Conservation (phyloP, 345 rosid genomes). For the Abelmoschus esculentus region DNA sequence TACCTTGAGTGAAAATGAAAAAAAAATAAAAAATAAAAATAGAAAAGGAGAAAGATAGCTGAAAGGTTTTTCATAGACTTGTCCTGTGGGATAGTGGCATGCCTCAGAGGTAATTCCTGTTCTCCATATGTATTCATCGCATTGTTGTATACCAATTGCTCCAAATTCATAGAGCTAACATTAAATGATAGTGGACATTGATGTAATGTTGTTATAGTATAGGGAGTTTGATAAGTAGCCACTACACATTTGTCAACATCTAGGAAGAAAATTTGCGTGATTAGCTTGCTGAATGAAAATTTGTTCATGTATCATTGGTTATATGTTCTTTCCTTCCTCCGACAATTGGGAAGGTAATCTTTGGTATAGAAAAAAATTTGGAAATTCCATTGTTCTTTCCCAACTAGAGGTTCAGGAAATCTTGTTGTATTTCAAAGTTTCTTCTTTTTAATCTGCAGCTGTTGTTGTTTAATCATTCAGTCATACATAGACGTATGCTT, state of each 20-base stretch:
- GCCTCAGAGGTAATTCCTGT: conserved; percentile 26
- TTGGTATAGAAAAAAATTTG: conserved; percentile 12
- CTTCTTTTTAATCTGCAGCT: too few species aligned
- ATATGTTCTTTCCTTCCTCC: conserved; percentile 14
- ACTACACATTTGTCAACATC: not conserved
- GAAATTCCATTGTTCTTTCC: not conserved
- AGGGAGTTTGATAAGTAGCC: conserved; percentile 16
- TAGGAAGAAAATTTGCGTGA: not conserved
- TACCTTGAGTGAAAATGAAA: conserved; percentile 12
- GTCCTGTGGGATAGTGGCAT: conserved; percentile 15
- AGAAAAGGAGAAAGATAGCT: conserved; percentile 4
- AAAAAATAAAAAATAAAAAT: not conserved
- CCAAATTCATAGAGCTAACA: conserved; percentile 25
- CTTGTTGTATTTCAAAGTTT: not conserved
- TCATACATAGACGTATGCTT: not conserved
- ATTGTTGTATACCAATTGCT: conserved; percentile 14
- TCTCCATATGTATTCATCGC: conserved; percentile 17
- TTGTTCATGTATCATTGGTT: conserved; percentile 13
- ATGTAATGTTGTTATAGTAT: conserved; percentile 22
- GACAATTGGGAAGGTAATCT: conserved; percentile 17
- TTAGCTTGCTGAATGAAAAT: conserved; percentile 10
- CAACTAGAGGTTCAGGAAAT: not conserved
- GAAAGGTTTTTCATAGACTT: conserved; percentile 17
- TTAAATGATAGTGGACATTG: conserved; percentile 13
- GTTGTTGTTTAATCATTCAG: not conserved